These are phyloP conservation scores for Microsporum ferrugineum DNA, from an alignment of 2,329 filamentous ascomycete species.

Conservation along the genomic window DNA sequence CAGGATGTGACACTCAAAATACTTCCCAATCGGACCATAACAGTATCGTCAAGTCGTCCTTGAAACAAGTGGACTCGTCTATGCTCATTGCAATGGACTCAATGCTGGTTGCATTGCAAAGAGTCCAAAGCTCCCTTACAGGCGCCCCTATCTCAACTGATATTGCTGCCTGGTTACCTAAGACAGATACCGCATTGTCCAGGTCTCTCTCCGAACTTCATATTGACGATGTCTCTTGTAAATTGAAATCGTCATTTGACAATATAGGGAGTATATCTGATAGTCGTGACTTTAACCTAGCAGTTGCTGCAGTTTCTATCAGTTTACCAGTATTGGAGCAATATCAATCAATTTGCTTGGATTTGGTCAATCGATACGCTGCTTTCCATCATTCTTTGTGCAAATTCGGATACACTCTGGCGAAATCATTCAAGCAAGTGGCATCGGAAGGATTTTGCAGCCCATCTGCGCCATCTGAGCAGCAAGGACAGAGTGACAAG, in stretches of 20 bases:
- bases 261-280: constrained; percentile 38
- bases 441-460: constrained; percentile 82
- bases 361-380: constrained; percentile 48
- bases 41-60: constrained; percentile 12
- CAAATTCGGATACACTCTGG: constrained; percentile 63
- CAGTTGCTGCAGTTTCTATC: constrained; percentile 48
- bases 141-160: constrained; percentile 49
- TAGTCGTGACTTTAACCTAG: constrained; percentile 32
- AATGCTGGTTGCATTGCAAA: constrained; percentile 69
- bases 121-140: constrained; percentile 47
- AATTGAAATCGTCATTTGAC: constrained; percentile 36
- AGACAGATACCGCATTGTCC: constrained; percentile 43
- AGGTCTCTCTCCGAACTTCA: constrained; percentile 50
- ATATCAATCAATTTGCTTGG: constrained; percentile 53
- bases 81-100: constrained; percentile 59
- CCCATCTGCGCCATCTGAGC: constrained; percentile 67
- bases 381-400: constrained; percentile 58
- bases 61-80: constrained; percentile 44
- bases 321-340: constrained; percentile 62
- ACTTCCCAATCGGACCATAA: not conserved
- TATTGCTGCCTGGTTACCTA: constrained; percentile 52
- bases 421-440: constrained; percentile 66
- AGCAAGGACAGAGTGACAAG: constrained; percentile 60
- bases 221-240: constrained; percentile 42
- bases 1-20: constrained; percentile 26